Conservation (phyloP, 2,329 filamentous ascomycete genomes). For the Onygenales sp. region DNA sequence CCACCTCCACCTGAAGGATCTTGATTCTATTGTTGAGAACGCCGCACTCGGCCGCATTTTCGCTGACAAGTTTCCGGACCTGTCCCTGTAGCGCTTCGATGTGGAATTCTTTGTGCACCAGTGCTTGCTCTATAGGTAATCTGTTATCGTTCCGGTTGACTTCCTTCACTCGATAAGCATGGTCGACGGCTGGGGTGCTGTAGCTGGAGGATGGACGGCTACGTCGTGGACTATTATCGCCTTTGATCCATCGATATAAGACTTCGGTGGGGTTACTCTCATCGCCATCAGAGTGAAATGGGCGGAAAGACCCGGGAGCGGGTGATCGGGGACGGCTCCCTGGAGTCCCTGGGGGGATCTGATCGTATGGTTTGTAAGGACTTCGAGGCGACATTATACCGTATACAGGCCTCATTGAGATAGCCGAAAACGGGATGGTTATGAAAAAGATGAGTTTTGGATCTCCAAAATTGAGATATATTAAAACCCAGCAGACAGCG, state of each 20-base stretch:
- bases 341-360: not conserved
- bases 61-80: not conserved
- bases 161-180: not conserved
- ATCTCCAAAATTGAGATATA: not conserved
- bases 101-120: constrained; percentile 2
- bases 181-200: not conserved
- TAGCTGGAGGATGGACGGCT: constrained; percentile 1
- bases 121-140: not conserved
- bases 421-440: not conserved
- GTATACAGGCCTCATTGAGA: not conserved
- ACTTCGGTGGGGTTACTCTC: not conserved
- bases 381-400: not conserved
- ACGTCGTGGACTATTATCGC: not conserved
- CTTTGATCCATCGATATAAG: not conserved
- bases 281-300: not conserved
- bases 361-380: not conserved
- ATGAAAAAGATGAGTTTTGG: not conserved
- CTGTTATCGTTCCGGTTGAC: not conserved
- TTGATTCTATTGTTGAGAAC: not conserved
- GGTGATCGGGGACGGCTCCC: not conserved
- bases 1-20: not conserved
- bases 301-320: not conserved
- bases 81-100: not conserved
- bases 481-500: not conserved
- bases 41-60: not conserved